Evolutionary conservation across 805 yeast species (phyloP).

Genomic region (Candida glaebosa): DNA sequence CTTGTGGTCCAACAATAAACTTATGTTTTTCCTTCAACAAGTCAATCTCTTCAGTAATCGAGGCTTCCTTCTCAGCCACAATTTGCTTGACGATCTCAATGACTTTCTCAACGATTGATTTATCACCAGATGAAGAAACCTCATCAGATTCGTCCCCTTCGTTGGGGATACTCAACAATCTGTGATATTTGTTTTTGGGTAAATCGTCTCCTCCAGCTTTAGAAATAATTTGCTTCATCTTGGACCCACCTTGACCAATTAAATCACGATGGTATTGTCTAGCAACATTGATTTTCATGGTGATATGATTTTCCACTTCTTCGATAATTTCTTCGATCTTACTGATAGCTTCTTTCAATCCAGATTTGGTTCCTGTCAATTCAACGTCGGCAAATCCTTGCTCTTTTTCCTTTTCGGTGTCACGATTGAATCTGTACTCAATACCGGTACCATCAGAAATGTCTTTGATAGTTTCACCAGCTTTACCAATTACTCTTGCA

Average conservation of each 20-base stretch:
- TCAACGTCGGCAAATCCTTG: conserved; percentile 58
- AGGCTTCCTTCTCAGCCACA: conserved; percentile 61
- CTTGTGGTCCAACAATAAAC: conserved; percentile 77
- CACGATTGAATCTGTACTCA: conserved; percentile 46
- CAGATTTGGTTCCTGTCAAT: conserved; percentile 73
- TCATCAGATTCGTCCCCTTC: conserved; percentile 55
- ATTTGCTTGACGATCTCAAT: conserved; percentile 58
- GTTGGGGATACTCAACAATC: conserved; percentile 67
- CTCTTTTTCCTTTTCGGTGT: conserved; percentile 41
- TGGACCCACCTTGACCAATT: conserved; percentile 76
- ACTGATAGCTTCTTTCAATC: conserved; percentile 67
- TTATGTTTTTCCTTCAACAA: conserved; percentile 75
- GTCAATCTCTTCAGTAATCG: conserved; percentile 47
- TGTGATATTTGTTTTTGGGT: conserved; percentile 44
- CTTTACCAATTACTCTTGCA: conserved; percentile 84
- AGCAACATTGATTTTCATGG: conserved; percentile 60
- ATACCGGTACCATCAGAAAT: conserved; percentile 69
- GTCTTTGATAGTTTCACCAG: conserved; percentile 79
- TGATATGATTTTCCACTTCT: conserved; percentile 59
- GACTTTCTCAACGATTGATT: conserved; percentile 65
- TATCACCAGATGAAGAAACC: conserved; percentile 72
- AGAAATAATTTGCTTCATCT: conserved; percentile 66
- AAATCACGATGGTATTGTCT: conserved; percentile 71
- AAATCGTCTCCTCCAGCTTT: conserved; percentile 71
- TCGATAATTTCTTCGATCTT: conserved; percentile 60